A percentile compares a stretch with the other conserved stretches of the same genome.
Conservation (phyloP, 1,139 yeast species). For the Lodderomyces elongisporus region DNA sequence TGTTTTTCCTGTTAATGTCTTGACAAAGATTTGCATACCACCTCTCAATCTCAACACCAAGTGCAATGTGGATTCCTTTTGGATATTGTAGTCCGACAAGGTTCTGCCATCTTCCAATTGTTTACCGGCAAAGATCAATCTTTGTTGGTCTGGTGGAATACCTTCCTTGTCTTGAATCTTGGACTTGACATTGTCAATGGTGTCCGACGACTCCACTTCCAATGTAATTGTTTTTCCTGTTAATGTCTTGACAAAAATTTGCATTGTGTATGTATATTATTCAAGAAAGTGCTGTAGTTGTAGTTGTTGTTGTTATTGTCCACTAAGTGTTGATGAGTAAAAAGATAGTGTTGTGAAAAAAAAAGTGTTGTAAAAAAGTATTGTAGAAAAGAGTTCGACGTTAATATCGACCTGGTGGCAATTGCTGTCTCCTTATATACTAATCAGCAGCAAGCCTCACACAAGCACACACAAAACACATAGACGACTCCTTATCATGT, state of each 20-base stretch:
- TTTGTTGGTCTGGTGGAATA: slow-evolving; percentile 50
- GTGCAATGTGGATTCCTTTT: slow-evolving; percentile 83
- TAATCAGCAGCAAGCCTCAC: too few relatives aligned
- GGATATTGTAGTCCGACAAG: slow-evolving; percentile 61
- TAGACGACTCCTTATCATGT: too few relatives aligned
- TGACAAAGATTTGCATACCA: slow-evolving; percentile 95
- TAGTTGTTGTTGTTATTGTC: too few relatives aligned
- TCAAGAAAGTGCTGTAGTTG: not conserved
- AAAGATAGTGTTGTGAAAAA: too few relatives aligned
- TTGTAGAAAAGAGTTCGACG: too few relatives aligned
- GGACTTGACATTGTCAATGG: slow-evolving; percentile 62
- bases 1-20: slow-evolving; percentile 98
- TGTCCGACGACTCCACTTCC: slow-evolving; percentile 70
- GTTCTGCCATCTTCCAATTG: slow-evolving; percentile 67
- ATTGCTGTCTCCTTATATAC: too few relatives aligned
- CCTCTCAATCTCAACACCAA: slow-evolving; percentile 63
- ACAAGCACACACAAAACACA: too few relatives aligned
- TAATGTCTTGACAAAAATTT: slow-evolving; percentile 95
- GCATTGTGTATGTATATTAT: slow-evolving; percentile 60
- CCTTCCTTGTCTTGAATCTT: slow-evolving; percentile 76
- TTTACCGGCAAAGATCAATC: slow-evolving; percentile 56
- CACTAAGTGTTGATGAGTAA: too few relatives aligned
- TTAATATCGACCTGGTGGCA: too few relatives aligned
- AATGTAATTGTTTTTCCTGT: slow-evolving; percentile 83
- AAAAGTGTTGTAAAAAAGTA: too few relatives aligned